A percentile compares a stretch with the other conserved stretches of the same genome.
These are phyloP conservation scores for Cutaneotrichosporon mucoides DNA, from an alignment of 1,284 basidiomycete genomes.

Conservation along the genomic window DNA sequence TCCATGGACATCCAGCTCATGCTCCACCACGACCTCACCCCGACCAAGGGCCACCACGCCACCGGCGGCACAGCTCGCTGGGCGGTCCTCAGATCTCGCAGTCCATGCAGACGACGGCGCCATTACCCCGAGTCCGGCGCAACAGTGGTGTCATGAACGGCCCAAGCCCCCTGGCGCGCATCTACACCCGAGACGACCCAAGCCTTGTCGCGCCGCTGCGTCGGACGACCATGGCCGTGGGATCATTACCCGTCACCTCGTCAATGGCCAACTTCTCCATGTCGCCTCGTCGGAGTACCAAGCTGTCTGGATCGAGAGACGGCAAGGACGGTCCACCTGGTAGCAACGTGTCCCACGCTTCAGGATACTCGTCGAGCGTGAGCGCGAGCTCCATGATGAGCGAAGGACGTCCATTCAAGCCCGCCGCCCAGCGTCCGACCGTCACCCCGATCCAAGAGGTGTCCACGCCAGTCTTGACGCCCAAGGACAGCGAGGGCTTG, in stretches of 20 bases:
- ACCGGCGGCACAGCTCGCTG: not conserved
- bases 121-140: constrained; percentile 21
- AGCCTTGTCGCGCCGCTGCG: not conserved
- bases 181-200: constrained; percentile 20
- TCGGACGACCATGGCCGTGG: constrained; percentile 5
- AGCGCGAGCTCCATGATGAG: not conserved
- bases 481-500: not conserved
- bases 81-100: not conserved
- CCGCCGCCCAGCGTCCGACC: not conserved
- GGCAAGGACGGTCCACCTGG: not conserved
- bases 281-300: constrained; percentile 13
- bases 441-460: not conserved
- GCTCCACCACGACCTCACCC: not conserved
- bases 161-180: constrained; percentile 45
- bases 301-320: too few relatives aligned
- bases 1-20: not conserved
- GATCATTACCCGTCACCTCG: constrained; percentile 14
- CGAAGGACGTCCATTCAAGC: constrained; percentile 2
- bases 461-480: not conserved
- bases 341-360: not conserved
- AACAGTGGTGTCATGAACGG: constrained; percentile 31
- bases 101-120: not conserved
- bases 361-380: constrained; percentile 3
- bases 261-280: not conserved
- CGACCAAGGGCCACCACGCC: too few relatives aligned